A percentile compares a stretch with the other conserved stretches of the same genome.
Evolutionary conservation across 148 eudicot species (phyloP).

Genomic region (Selenicereus undatus): DNA sequence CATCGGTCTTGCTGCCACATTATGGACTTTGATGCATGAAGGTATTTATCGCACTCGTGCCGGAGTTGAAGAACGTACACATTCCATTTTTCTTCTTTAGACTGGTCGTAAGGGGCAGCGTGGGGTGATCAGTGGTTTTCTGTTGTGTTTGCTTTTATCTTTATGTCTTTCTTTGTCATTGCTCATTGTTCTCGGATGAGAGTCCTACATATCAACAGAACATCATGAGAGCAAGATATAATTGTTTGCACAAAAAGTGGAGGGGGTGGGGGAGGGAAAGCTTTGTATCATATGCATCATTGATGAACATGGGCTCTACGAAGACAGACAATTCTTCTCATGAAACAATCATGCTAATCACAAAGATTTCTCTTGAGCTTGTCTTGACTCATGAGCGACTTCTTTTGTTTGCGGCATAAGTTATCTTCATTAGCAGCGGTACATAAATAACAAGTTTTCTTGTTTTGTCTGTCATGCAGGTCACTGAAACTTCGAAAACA

Average conservation of each 20-base stretch:
- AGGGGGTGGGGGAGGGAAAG: background rate
- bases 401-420: background rate
- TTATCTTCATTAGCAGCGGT: background rate
- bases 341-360: background rate
- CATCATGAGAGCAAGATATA: too few relatives aligned
- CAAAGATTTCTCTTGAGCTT: background rate
- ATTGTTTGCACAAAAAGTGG: too few relatives aligned
- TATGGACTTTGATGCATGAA: too few relatives aligned
- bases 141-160: background rate
- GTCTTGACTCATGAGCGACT: background rate
- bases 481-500: background rate
- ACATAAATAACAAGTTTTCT: background rate
- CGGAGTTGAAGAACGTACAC: too few relatives aligned
- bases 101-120: too few relatives aligned
- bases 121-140: background rate
- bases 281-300: background rate
- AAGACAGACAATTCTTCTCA: background rate
- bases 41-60: too few relatives aligned
- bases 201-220: too few relatives aligned
- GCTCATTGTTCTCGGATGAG: too few relatives aligned
- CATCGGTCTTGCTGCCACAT: too few relatives aligned
- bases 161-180: background rate
- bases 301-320: background rate
- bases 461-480: constrained; percentile 11
- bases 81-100: too few relatives aligned